These are phyloP conservation scores for Ustilago cynodontis DNA, from an alignment of 1,284 basidiomycete species.

Conservation along the genomic window DNA sequence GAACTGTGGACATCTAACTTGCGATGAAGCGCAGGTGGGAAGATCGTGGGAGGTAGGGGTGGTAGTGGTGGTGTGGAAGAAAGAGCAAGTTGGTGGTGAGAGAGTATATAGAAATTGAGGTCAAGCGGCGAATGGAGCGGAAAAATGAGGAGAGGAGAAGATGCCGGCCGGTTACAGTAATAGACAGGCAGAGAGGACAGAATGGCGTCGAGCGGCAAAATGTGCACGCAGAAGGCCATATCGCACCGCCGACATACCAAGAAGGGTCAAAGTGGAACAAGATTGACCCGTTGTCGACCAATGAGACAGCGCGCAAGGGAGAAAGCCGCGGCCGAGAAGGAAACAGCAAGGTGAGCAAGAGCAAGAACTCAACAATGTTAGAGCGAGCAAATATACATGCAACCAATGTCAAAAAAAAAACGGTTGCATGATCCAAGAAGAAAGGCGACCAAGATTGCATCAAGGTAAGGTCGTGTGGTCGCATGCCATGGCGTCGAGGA, in stretches of 20 bases:
- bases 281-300: constrained; percentile 7
- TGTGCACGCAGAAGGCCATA: background rate
- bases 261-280: too few species aligned
- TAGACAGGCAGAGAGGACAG: constrained; percentile 3
- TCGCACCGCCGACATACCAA: too few species aligned
- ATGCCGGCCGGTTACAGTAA: constrained; percentile 5
- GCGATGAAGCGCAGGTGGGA: background rate
- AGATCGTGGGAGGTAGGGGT: background rate
- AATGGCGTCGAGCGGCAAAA: constrained; percentile 7
- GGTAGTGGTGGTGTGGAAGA: background rate
- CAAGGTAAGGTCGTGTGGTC: background rate
- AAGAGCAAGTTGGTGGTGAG: constrained; percentile 1
- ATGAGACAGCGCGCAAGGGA: constrained; percentile 30
- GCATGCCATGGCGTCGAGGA: background rate
- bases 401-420: background rate
- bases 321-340: constrained; percentile 7
- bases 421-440: constrained; percentile 11
- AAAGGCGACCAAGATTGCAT: background rate
- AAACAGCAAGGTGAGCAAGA: background rate
- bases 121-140: constrained; percentile 15
- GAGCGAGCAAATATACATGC: background rate
- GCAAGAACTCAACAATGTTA: constrained; percentile 22
- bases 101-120: background rate
- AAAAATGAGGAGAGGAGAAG: too few species aligned
- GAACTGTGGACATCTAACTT: constrained; percentile 51